Evolutionary conservation across 139 green algal species (phyloP).

Genomic region (Diplosphaera chodatii): DNA sequence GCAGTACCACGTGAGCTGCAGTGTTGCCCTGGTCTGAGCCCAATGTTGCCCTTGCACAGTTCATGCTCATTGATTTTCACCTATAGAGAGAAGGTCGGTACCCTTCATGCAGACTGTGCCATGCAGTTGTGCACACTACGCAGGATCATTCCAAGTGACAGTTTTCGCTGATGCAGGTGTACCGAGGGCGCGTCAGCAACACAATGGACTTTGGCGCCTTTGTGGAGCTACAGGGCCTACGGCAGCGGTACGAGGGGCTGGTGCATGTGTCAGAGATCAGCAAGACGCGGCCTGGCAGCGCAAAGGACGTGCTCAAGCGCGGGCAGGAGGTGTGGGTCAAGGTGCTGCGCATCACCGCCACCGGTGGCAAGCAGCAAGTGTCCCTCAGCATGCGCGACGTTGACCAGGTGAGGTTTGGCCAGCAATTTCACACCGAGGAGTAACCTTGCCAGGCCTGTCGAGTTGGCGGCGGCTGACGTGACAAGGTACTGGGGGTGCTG

Average conservation of each 20-base stretch:
- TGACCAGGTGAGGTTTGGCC: conserved; percentile 74
- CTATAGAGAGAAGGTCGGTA: no score
- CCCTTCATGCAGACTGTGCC: no score
- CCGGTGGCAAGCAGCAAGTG: conserved; percentile 43
- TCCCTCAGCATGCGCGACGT: conserved; percentile 90
- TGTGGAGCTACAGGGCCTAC: conserved; percentile 80
- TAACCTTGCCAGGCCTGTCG: no score
- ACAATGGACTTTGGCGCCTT: conserved; percentile 97
- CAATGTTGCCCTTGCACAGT: no score
- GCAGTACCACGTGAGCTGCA: conserved; percentile 35
- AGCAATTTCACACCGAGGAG: no score
- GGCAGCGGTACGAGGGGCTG: conserved; percentile 74
- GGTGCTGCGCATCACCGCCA: conserved; percentile 37
- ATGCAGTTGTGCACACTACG: conserved; percentile 7
- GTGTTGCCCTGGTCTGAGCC: no score
- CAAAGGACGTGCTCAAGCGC: conserved; percentile 68
- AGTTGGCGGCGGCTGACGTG: no score
- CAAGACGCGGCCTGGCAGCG: conserved; percentile 44
- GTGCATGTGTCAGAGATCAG: conserved; percentile 90
- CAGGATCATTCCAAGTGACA: no score
- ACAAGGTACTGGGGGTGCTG: no score
- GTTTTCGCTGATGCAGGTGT: no score
- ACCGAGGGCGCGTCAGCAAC: conserved; percentile 53
- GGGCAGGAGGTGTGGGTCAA: conserved; percentile 79
- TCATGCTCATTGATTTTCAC: no score